Percentiles rank a stretch among this genome's conserved stretches.
These are phyloP conservation scores for Colletotrichum higginsianum DNA, from an alignment of 2,329 filamentous ascomycete genomes.

Conservation along the genomic window DNA sequence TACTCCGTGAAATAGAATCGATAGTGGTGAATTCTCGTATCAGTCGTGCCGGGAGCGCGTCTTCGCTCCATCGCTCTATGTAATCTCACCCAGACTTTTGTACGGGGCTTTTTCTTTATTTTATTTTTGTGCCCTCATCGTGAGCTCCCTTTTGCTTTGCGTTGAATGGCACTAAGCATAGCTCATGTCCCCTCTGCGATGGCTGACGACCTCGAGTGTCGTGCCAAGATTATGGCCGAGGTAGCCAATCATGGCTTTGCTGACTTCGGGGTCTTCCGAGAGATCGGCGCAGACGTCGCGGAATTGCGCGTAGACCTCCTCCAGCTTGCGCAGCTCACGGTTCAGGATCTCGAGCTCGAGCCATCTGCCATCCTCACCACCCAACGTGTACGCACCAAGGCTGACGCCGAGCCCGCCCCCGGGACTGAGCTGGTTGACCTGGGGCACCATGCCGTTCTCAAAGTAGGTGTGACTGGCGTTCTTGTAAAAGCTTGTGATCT, in stretches of 20 bases:
- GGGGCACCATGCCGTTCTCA: slow-evolving; percentile 47
- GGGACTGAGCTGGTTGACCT: slow-evolving; percentile 38
- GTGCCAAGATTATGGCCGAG: slow-evolving; percentile 60
- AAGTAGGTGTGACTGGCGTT: slow-evolving; percentile 58
- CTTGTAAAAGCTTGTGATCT: slow-evolving; percentile 64
- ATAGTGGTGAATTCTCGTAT: slow-evolving; percentile 34
- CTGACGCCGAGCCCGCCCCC: slow-evolving; percentile 54
- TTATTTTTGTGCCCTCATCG: neutral
- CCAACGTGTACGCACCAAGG: slow-evolving; percentile 61
- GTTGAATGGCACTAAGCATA: slow-evolving; percentile 44
- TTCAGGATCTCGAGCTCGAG: slow-evolving; percentile 63
- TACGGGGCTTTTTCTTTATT: neutral
- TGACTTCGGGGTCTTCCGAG: slow-evolving; percentile 59
- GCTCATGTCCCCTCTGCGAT: slow-evolving; percentile 52
- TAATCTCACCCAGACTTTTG: neutral
- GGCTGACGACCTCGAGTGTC: slow-evolving; percentile 58
- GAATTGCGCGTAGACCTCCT: slow-evolving; percentile 62
- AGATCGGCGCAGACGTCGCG: slow-evolving; percentile 58
- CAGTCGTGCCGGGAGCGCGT: slow-evolving; percentile 29
- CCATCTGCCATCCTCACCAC: slow-evolving; percentile 62
- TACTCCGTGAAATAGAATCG: neutral
- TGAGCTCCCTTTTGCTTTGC: neutral
- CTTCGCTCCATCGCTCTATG: neutral
- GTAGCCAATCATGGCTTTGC: slow-evolving; percentile 62
- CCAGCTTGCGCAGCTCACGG: slow-evolving; percentile 64